These are phyloP conservation scores for Leishmania turanica DNA, from an alignment of 208 protist genomes.

Conservation along the genomic window DNA sequence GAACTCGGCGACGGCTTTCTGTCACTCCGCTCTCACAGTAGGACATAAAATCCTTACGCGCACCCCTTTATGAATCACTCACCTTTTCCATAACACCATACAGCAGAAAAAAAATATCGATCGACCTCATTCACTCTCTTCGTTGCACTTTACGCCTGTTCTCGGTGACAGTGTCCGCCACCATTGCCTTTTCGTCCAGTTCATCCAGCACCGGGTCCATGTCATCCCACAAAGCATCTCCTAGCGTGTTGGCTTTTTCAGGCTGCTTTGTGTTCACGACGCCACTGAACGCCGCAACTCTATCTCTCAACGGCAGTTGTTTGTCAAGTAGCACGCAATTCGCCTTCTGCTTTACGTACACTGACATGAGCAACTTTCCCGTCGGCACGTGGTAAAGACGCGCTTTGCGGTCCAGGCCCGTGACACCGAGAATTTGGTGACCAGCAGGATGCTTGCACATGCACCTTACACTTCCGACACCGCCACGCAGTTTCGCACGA, in stretches of 20 bases:
- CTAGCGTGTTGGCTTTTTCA: conserved; percentile 54
- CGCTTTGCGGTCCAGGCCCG: conserved; percentile 79
- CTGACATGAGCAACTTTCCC: conserved; percentile 69
- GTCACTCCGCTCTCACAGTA: neutral
- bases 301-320: conserved; percentile 58
- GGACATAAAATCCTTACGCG: neutral
- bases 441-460: conserved; percentile 86
- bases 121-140: neutral
- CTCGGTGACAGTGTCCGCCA: neutral
- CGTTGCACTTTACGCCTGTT: conserved; percentile 8
- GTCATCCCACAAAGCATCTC: conserved; percentile 83
- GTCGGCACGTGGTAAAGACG: conserved; percentile 85
- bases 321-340: conserved; percentile 76
- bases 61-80: neutral
- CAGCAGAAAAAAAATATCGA: neutral
- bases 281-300: conserved; percentile 61
- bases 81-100: neutral
- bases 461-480: conserved; percentile 81
- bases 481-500: conserved; percentile 76
- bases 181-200: conserved; percentile 34
- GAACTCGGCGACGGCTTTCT: neutral
- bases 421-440: conserved; percentile 76
- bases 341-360: conserved; percentile 77
- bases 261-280: conserved; percentile 75
- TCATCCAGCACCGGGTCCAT: conserved; percentile 87